Conservation (phyloP, 2,329 filamentous ascomycete genomes). For the Teratosphaeria nubilosa region DNA sequence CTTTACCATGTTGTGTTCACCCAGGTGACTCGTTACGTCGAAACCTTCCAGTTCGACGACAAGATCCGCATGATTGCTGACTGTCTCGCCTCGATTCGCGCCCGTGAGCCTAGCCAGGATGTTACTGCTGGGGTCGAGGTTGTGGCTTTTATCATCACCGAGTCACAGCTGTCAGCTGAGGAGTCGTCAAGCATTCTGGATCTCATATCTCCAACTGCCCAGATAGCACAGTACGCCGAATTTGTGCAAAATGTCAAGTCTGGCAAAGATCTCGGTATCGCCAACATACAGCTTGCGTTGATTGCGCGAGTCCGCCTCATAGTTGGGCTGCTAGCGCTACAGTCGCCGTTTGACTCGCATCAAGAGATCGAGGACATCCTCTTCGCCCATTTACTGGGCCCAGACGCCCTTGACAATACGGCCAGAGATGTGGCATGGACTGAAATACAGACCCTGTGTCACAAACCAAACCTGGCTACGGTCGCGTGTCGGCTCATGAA, state of each 20-base stretch:
- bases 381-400: constrained; percentile 65
- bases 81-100: constrained; percentile 3
- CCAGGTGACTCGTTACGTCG: background rate
- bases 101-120: constrained; percentile 8
- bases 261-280: background rate
- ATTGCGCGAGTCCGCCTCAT: background rate
- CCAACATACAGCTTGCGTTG: background rate
- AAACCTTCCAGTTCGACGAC: background rate
- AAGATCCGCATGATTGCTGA: background rate
- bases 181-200: constrained; percentile 12
- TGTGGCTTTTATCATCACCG: constrained; percentile 12
- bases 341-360: background rate
- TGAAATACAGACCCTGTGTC: constrained; percentile 41
- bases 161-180: background rate
- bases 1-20: background rate
- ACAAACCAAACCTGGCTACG: constrained; percentile 27
- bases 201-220: constrained; percentile 14
- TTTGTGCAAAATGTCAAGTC: background rate
- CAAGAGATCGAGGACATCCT: constrained; percentile 46
- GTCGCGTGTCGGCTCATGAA: constrained; percentile 27
- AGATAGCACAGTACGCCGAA: constrained; percentile 24
- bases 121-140: constrained; percentile 17
- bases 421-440: constrained; percentile 62
- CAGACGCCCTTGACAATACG: constrained; percentile 46
- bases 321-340: background rate